phyloP scores from a whole-genome alignment of 1,284 basidiomycete species.

The Salmacisia buchloeana region DNA sequence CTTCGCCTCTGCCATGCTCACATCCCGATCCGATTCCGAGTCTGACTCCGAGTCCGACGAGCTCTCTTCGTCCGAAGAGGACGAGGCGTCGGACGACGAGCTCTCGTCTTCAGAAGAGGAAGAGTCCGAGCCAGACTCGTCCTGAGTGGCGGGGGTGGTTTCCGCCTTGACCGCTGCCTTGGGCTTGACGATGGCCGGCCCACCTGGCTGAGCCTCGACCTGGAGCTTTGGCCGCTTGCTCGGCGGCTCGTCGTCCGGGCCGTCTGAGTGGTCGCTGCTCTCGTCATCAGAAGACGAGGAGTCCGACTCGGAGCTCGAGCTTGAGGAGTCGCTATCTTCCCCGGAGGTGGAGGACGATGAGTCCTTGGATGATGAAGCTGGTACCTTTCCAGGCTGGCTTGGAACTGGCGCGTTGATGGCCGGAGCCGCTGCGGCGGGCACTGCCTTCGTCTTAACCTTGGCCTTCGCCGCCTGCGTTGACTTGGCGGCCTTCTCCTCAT shows the following conservation, averaged over 20 bases:
- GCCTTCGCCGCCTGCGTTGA: too few relatives aligned
- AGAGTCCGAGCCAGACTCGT: background rate
- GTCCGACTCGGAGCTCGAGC: constrained; percentile 20
- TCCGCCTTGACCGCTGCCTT: constrained; percentile 10
- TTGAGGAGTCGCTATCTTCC: too few relatives aligned
- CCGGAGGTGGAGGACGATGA: too few relatives aligned
- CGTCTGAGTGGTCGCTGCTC: constrained; percentile 14
- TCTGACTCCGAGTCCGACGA: constrained; percentile 33
- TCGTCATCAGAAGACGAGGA: constrained; percentile 14
- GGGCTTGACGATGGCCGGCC: constrained; percentile 37
- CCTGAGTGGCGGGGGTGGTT: constrained; percentile 12
- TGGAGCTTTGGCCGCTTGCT: background rate
- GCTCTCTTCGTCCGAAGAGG: constrained; percentile 8
- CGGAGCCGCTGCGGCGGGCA: too few relatives aligned
- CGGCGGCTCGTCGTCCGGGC: constrained; percentile 10
- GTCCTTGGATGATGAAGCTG: too few relatives aligned
- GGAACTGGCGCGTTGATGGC: too few relatives aligned
- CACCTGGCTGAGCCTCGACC: too few relatives aligned
- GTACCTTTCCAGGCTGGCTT: too few relatives aligned
- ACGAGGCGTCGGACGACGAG: background rate
- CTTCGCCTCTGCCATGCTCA: too few relatives aligned
- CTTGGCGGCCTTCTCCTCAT: too few relatives aligned
- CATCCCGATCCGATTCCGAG: background rate
- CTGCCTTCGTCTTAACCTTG: too few relatives aligned
- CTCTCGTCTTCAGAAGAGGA: constrained; percentile 12